Evolutionary conservation across 495 filamentous ascomycete genomes (phyloP).

Genomic region (Penicillium mononematosum): DNA sequence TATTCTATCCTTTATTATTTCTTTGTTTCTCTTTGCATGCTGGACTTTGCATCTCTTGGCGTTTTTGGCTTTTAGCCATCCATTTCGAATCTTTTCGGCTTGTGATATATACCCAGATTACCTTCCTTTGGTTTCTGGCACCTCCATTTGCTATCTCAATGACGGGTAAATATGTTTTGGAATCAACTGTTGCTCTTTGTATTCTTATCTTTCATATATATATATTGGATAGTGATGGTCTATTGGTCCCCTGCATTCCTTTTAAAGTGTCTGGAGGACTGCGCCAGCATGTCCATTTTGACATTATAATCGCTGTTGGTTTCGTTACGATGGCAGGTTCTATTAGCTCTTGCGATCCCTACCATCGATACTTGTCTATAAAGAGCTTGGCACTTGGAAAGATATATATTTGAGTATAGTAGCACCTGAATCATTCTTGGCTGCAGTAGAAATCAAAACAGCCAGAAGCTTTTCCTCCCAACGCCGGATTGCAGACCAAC

Average conservation of each 20-base stretch:
- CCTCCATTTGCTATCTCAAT: slow-evolving; percentile 22
- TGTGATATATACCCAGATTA: slow-evolving; percentile 30
- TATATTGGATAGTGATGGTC: background rate
- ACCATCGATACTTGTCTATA: background rate
- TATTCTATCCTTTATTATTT: background rate
- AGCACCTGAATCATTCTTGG: background rate
- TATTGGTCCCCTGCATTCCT: background rate
- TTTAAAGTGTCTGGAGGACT: background rate
- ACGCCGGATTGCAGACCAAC: background rate
- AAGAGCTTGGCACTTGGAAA: background rate
- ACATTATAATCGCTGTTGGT: background rate
- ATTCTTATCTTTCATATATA: background rate
- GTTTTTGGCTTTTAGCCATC: slow-evolving; percentile 1
- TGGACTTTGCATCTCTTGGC: slow-evolving; percentile 11
- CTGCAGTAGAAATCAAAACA: background rate
- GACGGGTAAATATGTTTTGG: slow-evolving; percentile 2
- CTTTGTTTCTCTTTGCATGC: slow-evolving; percentile 5
- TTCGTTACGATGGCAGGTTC: background rate
- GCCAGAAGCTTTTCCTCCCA: background rate
- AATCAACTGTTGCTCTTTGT: slow-evolving; percentile 1
- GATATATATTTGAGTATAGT: background rate
- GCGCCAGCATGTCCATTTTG: background rate
- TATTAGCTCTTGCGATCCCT: background rate
- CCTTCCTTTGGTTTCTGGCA: slow-evolving; percentile 15
- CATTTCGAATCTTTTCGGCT: slow-evolving; percentile 16